Conservation (phyloP, 2,329 filamentous ascomycete species). For the Ophiostoma pallidulum region DNA sequence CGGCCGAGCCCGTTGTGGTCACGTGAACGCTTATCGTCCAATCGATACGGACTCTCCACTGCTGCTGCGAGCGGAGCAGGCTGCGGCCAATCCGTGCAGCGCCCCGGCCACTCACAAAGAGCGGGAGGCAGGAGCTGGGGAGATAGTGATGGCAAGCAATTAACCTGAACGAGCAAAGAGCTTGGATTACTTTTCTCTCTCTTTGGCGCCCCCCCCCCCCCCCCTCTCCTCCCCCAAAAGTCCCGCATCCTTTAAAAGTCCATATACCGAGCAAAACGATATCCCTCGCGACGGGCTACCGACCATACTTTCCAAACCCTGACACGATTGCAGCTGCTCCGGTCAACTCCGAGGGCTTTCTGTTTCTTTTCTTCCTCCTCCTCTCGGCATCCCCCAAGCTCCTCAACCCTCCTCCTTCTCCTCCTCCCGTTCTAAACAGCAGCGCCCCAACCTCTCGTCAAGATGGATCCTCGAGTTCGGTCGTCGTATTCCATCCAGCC, state of each 20-base stretch:
- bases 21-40: slow-evolving; percentile 2
- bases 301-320: not conserved
- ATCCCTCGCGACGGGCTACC: slow-evolving; percentile 4
- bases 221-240: slow-evolving; percentile 6
- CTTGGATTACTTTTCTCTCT: not conserved
- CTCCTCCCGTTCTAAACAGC: not conserved
- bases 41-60: too few species aligned
- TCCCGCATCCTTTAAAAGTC: slow-evolving; percentile 9
- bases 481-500: slow-evolving; percentile 52
- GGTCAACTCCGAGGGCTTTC: too few species aligned
- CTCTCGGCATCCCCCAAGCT: not conserved
- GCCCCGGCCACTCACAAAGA: too few species aligned
- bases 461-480: slow-evolving; percentile 48
- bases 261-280: not conserved
- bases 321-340: too few species aligned
- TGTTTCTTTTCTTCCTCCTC: slow-evolving; percentile 9
- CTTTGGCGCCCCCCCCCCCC: too few species aligned
- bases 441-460: not conserved
- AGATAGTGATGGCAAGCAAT: not conserved
- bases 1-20: not conserved
- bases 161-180: slow-evolving; percentile 8
- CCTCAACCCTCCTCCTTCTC: not conserved
- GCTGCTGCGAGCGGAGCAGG: not conserved
- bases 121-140: not conserved
- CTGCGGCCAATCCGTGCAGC: not conserved